A percentile compares a stretch with the other conserved stretches of the same genome.
phyloP scores from a whole-genome alignment of 2,329 filamentous ascomycete genomes.

The Mycosphaerella arachidis region DNA sequence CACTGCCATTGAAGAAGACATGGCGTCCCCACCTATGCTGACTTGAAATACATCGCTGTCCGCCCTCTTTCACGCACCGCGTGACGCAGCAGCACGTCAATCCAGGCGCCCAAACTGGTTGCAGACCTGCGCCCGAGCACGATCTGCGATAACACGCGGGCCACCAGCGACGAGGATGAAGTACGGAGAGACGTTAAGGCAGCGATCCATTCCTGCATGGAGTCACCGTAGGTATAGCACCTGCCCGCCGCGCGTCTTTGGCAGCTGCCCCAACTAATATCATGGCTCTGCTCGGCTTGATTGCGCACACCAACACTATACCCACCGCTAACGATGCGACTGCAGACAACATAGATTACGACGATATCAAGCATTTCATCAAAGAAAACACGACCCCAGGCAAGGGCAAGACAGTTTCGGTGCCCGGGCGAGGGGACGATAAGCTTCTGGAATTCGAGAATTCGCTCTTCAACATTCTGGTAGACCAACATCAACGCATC shows the following conservation, averaged over 20 bases:
- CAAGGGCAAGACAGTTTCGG: constrained; percentile 65
- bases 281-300: constrained; percentile 10
- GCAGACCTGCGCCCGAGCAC: neutral
- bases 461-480: constrained; percentile 66
- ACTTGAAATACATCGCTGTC: neutral
- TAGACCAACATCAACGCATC: constrained; percentile 70
- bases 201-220: constrained; percentile 78
- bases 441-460: constrained; percentile 62
- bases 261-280: neutral
- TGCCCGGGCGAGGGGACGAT: constrained; percentile 60
- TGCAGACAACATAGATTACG: constrained; percentile 82
- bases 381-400: constrained; percentile 71
- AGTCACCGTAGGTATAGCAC: constrained; percentile 56
- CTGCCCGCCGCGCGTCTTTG: neutral
- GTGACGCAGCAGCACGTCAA: neutral
- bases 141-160: neutral
- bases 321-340: constrained; percentile 8
- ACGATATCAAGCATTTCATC: constrained; percentile 78
- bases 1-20: neutral
- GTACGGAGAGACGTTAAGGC: constrained; percentile 69
- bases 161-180: constrained; percentile 53
- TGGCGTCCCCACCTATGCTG: neutral
- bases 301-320: neutral
- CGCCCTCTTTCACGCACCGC: neutral
- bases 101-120: neutral